These are phyloP conservation scores for Holtermanniella nyarrowii DNA, from an alignment of 768 basidiomycete species.

Conservation along the genomic window DNA sequence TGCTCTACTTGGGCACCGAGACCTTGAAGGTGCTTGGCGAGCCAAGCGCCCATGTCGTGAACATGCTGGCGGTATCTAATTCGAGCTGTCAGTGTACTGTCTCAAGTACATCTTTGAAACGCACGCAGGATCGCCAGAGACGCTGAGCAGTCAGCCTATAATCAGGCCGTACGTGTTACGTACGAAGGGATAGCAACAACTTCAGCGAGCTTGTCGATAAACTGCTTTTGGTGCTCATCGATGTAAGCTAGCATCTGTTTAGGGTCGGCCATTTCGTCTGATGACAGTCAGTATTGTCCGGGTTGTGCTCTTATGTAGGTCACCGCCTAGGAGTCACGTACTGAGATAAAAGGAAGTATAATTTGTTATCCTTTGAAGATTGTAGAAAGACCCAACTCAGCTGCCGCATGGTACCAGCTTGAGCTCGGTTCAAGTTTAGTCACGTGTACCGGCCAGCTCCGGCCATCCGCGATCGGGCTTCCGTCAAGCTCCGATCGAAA, in stretches of 20 bases:
- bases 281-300: too few species aligned
- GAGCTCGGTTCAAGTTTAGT: too few species aligned
- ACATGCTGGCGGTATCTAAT: conserved; percentile 63
- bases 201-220: conserved; percentile 66
- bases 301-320: too few species aligned
- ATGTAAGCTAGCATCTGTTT: conserved; percentile 48
- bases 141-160: conserved; percentile 14
- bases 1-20: conserved; percentile 68
- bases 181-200: conserved; percentile 76
- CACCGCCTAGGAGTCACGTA: too few species aligned
- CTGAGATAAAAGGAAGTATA: too few species aligned
- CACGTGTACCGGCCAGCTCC: too few species aligned
- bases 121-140: conserved; percentile 40
- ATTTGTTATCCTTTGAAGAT: too few species aligned
- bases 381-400: too few species aligned
- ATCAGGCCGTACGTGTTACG: conserved; percentile 1
- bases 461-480: too few species aligned
- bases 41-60: conserved; percentile 73
- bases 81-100: conserved; percentile 40
- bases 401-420: too few species aligned
- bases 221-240: conserved; percentile 58
- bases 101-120: conserved; percentile 40
- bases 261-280: conserved; percentile 39
- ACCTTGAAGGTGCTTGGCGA: conserved; percentile 60
- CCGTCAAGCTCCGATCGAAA: too few species aligned